Evolutionary conservation across 192 early-diverging fungal species (phyloP).

Genomic region (Mortierella antarctica): DNA sequence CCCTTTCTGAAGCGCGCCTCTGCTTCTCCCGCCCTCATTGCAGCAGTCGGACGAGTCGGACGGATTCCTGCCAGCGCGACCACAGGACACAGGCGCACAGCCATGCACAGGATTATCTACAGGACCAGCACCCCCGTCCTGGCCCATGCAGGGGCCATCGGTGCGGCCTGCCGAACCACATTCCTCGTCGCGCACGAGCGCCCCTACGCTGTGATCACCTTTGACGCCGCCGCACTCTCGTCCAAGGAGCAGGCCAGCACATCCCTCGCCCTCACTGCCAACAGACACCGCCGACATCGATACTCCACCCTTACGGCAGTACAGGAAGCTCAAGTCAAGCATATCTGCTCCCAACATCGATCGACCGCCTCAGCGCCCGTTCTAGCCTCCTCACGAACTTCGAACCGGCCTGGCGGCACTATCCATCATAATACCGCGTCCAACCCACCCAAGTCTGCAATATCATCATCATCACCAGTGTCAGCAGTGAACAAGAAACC

Average conservation of each 20-base stretch:
- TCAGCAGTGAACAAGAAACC: conserved; percentile 2
- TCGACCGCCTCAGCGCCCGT: too few relatives aligned
- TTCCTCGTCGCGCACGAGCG: background rate
- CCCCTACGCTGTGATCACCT: background rate
- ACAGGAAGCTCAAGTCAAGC: background rate
- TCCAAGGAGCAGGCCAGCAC: background rate
- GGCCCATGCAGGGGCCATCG: background rate
- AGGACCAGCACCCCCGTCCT: conserved; percentile 3
- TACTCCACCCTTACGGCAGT: conserved; percentile 8
- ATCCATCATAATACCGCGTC: background rate
- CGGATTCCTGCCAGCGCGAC: too few relatives aligned
- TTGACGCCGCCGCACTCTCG: background rate
- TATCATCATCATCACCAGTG: background rate
- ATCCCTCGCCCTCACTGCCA: background rate
- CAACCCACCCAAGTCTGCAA: background rate
- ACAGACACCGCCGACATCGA: background rate
- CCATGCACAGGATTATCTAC: conserved; percentile 21
- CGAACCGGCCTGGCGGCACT: background rate
- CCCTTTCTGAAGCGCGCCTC: background rate
- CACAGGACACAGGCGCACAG: background rate
- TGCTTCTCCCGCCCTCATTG: background rate
- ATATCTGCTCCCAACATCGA: too few relatives aligned
- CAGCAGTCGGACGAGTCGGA: background rate
- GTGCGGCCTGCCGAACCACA: background rate
- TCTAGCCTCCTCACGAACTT: too few relatives aligned